Evolutionary conservation across 768 basidiomycete species (phyloP), one percentile per base, ranked within the genome.

Genomic region (Pisolithus sp.): DNA sequence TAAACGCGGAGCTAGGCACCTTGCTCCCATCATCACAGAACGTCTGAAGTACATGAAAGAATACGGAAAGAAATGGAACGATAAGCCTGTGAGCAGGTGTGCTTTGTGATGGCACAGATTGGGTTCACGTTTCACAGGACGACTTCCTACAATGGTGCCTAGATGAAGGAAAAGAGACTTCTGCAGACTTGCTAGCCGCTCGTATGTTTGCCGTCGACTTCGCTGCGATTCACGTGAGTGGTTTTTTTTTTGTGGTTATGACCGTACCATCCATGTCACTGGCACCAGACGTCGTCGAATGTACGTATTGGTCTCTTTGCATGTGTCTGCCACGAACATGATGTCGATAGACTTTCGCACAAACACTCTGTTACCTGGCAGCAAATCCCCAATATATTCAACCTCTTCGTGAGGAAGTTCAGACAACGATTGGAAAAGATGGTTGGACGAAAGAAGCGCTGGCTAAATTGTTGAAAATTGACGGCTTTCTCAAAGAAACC

Each of bases 401-500:
- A 20, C 62, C 68, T 1, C 59, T 78, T 4, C 68, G 75, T 0
- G 64, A 70, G 43, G 76, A 77, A 52, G 60, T 71, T 8, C 70
- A 72, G 24, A 37, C 44, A 0, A 59, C 67, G 42, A 30, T 62
- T 45, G 3, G 53, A 43, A 17, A 37, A 1, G 23, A 51, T 45
- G 18, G 48, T n/a, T 21, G 31, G 46, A 17, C 53, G 46, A 41
- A 53, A 20, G 26, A 4, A 46, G 7, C 60, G 5, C 20, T 73
- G 21, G 55, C 36, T 15, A 65, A 67, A 34, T 64, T 72, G 63
- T 65, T 55, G 55, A 70, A 68, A 51, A 40, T 74, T 6, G 73
- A 76, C 49, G 75, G 71, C 51, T 74, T 76, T 47, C 37, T 76
- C 39, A 70, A 64, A 49, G 74, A 73, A 45, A 60, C 62, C 3